Evolutionary conservation across 2,329 filamentous ascomycete species (phyloP).

Genomic region (Fusarium nurragi): DNA sequence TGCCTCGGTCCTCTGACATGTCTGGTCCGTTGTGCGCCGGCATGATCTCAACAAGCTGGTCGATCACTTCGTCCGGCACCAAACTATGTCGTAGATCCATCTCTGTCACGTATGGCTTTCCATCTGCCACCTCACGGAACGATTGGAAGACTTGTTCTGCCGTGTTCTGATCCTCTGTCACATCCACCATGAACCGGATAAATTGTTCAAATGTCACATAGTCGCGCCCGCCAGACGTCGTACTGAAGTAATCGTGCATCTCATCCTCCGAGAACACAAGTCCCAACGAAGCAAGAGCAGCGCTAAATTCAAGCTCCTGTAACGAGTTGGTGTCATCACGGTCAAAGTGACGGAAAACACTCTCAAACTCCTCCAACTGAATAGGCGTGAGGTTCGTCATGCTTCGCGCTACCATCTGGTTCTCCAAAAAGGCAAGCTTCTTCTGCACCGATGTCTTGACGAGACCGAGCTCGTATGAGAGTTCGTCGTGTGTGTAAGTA

Average conservation of each 20-base stretch:
- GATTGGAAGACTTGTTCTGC: constrained; percentile 98
- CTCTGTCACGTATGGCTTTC: constrained; percentile 98
- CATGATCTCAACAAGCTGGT: constrained; percentile 88
- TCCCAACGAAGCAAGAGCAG: constrained; percentile 91
- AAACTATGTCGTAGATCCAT: constrained; percentile 94
- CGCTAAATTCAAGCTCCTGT: constrained; percentile 94
- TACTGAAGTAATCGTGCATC: constrained; percentile 94
- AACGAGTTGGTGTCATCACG: constrained; percentile 90
- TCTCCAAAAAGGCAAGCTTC: constrained; percentile 95
- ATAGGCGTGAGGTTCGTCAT: constrained; percentile 99
- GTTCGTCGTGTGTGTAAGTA: constrained; percentile 98
- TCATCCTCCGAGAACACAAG: constrained; percentile 97
- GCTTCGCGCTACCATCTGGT: constrained; percentile 96
- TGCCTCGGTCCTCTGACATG: constrained; percentile 81
- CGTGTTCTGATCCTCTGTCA: constrained; percentile 98
- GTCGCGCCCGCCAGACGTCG: constrained; percentile 81
- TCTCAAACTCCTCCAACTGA: constrained; percentile 98
- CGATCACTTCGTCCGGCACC: constrained; percentile 96
- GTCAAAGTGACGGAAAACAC: constrained; percentile 97
- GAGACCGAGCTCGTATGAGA: constrained; percentile 90
- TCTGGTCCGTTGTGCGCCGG: constrained; percentile 86
- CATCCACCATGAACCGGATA: constrained; percentile 98
- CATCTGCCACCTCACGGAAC: constrained; percentile 96
- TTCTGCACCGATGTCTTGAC: constrained; percentile 94
- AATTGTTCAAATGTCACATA: constrained; percentile 98